A percentile compares a stretch with the other conserved stretches of the same genome.
Evolutionary conservation across 2,329 filamentous ascomycete species (phyloP).

Genomic region (Fusarium ramigenum): DNA sequence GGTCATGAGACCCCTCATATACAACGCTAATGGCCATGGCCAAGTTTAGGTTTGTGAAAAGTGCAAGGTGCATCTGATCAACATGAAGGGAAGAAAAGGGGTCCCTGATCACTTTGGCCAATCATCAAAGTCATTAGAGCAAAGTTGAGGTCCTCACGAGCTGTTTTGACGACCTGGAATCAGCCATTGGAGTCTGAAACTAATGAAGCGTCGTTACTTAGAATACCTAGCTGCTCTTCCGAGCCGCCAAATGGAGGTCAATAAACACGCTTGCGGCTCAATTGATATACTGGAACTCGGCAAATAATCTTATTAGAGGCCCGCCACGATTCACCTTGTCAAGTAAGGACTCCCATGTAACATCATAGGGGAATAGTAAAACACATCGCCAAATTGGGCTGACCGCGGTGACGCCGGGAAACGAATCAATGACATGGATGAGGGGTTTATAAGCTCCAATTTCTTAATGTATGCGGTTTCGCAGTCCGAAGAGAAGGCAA

Average conservation of each 20-base stretch:
- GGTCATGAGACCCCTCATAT: conserved; percentile 45
- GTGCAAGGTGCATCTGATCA: conserved; percentile 41
- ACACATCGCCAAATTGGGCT: conserved; percentile 16
- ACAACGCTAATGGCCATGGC: conserved; percentile 43
- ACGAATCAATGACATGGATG: background rate
- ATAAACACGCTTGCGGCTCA: conserved; percentile 13
- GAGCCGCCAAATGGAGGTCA: conserved; percentile 1
- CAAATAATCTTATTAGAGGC: background rate
- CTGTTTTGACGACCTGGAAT: conserved; percentile 16
- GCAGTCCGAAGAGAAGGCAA: conserved; percentile 19
- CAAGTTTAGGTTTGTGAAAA: conserved; percentile 45
- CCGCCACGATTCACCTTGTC: background rate
- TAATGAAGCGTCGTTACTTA: background rate
- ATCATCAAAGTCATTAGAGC: conserved; percentile 20
- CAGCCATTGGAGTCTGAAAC: conserved; percentile 20
- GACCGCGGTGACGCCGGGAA: conserved; percentile 7
- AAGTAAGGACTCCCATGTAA: background rate
- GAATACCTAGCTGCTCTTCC: background rate
- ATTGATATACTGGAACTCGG: conserved; percentile 8
- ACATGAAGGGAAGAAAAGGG: conserved; percentile 32
- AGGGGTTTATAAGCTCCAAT: conserved; percentile 17
- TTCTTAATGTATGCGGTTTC: conserved; percentile 26
- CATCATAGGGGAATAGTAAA: background rate
- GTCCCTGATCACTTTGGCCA: conserved; percentile 28
- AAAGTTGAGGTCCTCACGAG: conserved; percentile 10